Evolutionary conservation across 805 yeast species (phyloP), one percentile per base, ranked within the genome.

Genomic region (Candida parachauliodes): DNA sequence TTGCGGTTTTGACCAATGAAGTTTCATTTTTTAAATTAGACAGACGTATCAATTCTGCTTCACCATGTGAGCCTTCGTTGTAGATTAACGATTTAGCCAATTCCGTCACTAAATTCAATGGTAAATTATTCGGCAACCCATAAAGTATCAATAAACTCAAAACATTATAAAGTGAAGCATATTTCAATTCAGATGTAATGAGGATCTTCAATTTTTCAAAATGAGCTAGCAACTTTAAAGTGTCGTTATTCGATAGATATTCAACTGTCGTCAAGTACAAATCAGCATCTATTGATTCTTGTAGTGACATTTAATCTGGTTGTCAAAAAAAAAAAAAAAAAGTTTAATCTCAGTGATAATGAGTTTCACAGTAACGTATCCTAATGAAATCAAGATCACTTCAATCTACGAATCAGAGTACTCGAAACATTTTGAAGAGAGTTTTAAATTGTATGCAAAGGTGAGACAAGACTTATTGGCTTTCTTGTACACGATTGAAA

Each of bases 371-470:
- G 21, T 32, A 11, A 32, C 35, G 9, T 32, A 23, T 32, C 35
- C 35, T 9, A 32, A 32, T 32, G 28, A 32, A 10, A 5, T 25
- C 12, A 32, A 23, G 11, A 32, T 32, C 8, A 32, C 35, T 6
- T 25, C 26, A 4, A 23, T 19, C 9, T 32, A 16, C 15, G 28
- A 11, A n/a, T 17, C 48, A 6, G 57, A 53, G 34, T 55, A 52
- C 41, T 54, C 65, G 25, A 48, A 51, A 34, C 56, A 53, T 32
- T 54, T 60, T 42, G 72, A 68, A 37, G 60, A 58, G 36, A 38
- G 52, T 8, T 52, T 65, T 2, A 31, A 47, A 6, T 62, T 55
- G 39, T 68, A 68, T 37, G 49, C 65, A 26, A 50, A 52, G 27
- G 38, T 62, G 8, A 47, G 74, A 34, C 64, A 58, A 39, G 62